These are phyloP conservation scores for Saccharata proteae DNA, from an alignment of 2,329 filamentous ascomycete genomes.

Conservation along the genomic window DNA sequence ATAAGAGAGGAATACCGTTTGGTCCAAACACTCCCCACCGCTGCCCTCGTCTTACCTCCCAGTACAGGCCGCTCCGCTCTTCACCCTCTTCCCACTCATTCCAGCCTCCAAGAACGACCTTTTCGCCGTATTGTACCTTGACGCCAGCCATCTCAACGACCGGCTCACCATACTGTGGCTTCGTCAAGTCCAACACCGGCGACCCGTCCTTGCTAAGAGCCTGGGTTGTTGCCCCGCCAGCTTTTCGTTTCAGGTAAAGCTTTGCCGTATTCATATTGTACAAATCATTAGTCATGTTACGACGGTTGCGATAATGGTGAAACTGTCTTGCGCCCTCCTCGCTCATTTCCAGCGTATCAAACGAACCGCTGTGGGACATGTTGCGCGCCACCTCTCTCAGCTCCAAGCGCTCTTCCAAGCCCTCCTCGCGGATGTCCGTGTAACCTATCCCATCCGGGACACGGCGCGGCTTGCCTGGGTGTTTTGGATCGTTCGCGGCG, in stretches of 20 bases:
- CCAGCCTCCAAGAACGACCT: slow-evolving; percentile 69
- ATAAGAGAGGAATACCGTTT: slow-evolving; percentile 45
- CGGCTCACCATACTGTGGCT: slow-evolving; percentile 58
- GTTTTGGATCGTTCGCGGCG: too few relatives aligned
- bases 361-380: slow-evolving; percentile 17
- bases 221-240: too few relatives aligned
- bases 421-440: too few relatives aligned
- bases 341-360: slow-evolving; percentile 12
- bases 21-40: slow-evolving; percentile 86
- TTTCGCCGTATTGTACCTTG: slow-evolving; percentile 58
- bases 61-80: slow-evolving; percentile 54
- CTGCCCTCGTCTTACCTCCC: slow-evolving; percentile 64
- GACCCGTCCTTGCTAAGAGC: too few relatives aligned
- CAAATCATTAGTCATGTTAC: too few relatives aligned
- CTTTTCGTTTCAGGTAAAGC: too few relatives aligned
- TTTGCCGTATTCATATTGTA: too few relatives aligned
- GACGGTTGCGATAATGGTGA: too few relatives aligned
- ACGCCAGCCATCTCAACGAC: slow-evolving; percentile 83
- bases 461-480: too few relatives aligned
- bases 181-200: too few relatives aligned
- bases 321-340: slow-evolving; percentile 1
- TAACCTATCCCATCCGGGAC: too few relatives aligned
- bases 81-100: slow-evolving; percentile 42
- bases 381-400: slow-evolving; percentile 18
- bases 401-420: slow-evolving; percentile 16